Percentiles rank a stretch among this genome's conserved stretches.
These are phyloP conservation scores for Ascochyta lentis DNA, from an alignment of 2,329 filamentous ascomycete genomes.

Conservation along the genomic window DNA sequence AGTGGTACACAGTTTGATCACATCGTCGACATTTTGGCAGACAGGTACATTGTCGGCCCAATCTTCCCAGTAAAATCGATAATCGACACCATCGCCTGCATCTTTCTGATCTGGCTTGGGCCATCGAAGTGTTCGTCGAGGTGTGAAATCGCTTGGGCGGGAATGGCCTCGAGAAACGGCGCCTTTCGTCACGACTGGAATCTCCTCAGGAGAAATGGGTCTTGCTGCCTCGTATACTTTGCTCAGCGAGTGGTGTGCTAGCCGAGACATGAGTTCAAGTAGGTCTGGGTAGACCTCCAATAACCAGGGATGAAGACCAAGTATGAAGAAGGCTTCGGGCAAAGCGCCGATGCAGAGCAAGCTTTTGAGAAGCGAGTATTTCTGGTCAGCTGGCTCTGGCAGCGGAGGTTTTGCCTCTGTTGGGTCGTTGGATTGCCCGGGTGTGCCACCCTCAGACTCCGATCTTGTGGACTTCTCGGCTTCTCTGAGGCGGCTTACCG, in stretches of 20 bases:
- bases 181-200: constrained; percentile 46
- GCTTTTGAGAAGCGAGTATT: constrained; percentile 81
- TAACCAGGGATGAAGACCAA: constrained; percentile 92
- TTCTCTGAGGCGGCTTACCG: constrained; percentile 57
- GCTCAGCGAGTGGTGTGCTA: constrained; percentile 80
- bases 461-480: constrained; percentile 58
- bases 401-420: constrained; percentile 55
- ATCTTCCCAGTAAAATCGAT: constrained; percentile 96
- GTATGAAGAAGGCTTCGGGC: constrained; percentile 89
- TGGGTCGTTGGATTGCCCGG: constrained; percentile 51
- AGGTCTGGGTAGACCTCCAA: constrained; percentile 84
- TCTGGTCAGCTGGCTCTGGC: constrained; percentile 84
- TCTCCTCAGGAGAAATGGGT: constrained; percentile 54
- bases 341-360: constrained; percentile 90
- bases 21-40: constrained; percentile 87
- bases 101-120: constrained; percentile 80
- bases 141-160: constrained; percentile 64
- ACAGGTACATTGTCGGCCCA: constrained; percentile 93
- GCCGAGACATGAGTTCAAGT: constrained; percentile 80
- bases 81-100: constrained; percentile 74
- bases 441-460: constrained; percentile 53
- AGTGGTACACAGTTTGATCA: constrained; percentile 85
- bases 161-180: constrained; percentile 64
- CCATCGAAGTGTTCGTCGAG: constrained; percentile 79
- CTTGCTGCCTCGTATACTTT: constrained; percentile 69